Base-by-base conservation (phyloP, 257 asterid species). In the Nicotiana paniculata region DNA sequence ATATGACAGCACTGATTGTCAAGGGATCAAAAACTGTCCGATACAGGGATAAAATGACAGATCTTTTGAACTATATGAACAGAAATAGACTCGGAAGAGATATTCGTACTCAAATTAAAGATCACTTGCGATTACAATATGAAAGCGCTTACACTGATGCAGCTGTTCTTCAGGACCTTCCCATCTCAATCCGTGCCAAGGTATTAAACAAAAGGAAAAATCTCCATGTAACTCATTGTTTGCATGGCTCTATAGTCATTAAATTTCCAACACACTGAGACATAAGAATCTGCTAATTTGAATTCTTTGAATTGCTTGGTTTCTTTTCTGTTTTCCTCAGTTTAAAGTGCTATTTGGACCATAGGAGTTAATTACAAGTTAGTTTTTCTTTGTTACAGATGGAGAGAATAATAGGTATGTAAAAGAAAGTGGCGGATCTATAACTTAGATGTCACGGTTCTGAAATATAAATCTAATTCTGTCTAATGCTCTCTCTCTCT, bases 1-100 rank as follows among this genome's bases (percentile, higher is more conserved):
- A 96, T 85, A 96, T 96, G 99, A 96, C 99, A 18, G 99, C 99
- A 12, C 59, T 96, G 89, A 96, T 96, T 30, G 99, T 96, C 64
- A 96, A 94, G 88, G 99, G 99, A 54, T 91, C 98, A 17, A 96
- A 92, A 84, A 96, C 99, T 69, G 99, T 88, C 85, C 91, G 93
- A 83, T 94, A 94, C 68, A 89, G 99, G 86, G 99, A 96, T 84
- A 93, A 85, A 84, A 96, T 94, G 98, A 90, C 97, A 2, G 97
- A 96, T 88, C 83, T 96, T 46, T 86, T 91, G 85, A 96, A 90
- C 82, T 96, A 89, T 85, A 93, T 93, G 97, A 93, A 93, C 79
- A 89, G 94, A 87, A 93, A 96, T 84, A 92, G 82, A 84, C 89
- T 96, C 58, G 98, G 95, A 37, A 89, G 79, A 86, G 93, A 87